phyloP scores from a whole-genome alignment of 768 basidiomycete species.

The Trichaptum fuscoviolaceum region DNA sequence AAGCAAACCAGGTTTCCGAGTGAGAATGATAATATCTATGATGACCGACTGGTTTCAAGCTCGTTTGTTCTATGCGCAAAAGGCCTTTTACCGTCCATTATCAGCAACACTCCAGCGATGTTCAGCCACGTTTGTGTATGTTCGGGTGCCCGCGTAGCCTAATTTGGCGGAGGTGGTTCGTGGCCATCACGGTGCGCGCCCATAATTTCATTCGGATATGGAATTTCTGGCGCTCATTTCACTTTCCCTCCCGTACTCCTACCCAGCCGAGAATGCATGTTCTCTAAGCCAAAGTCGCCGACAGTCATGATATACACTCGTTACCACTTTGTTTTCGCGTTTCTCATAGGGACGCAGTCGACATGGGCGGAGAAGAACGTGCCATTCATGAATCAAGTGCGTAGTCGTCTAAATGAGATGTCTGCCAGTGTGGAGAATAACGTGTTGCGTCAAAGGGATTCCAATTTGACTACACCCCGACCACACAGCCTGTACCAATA shows the following conservation, averaged over 20 bases:
- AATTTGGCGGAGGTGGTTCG: too few relatives aligned
- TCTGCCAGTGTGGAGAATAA: background rate
- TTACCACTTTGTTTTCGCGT: background rate
- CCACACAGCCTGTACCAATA: slow-evolving; percentile 24
- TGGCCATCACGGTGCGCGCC: too few relatives aligned
- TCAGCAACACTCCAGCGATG: too few relatives aligned
- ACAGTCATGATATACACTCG: background rate
- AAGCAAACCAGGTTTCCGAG: too few relatives aligned
- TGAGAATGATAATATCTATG: too few relatives aligned
- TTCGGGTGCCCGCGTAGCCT: too few relatives aligned
- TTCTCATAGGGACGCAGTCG: background rate
- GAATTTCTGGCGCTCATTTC: background rate
- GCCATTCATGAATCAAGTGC: background rate
- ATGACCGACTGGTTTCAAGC: too few relatives aligned
- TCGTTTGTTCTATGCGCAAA: too few relatives aligned
- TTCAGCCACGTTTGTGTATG: too few relatives aligned
- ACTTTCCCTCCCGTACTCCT: background rate
- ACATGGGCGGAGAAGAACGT: background rate
- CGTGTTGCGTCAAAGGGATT: slow-evolving; percentile 18
- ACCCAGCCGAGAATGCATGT: background rate
- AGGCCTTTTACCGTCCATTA: too few relatives aligned
- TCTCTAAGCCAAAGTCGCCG: background rate
- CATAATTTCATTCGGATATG: too few relatives aligned
- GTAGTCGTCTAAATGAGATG: background rate
- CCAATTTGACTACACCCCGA: slow-evolving; percentile 26